Percentiles rank a stretch among this genome's conserved stretches.
phyloP scores from a whole-genome alignment of 148 eudicot genomes.

The Camellia granthamiana region DNA sequence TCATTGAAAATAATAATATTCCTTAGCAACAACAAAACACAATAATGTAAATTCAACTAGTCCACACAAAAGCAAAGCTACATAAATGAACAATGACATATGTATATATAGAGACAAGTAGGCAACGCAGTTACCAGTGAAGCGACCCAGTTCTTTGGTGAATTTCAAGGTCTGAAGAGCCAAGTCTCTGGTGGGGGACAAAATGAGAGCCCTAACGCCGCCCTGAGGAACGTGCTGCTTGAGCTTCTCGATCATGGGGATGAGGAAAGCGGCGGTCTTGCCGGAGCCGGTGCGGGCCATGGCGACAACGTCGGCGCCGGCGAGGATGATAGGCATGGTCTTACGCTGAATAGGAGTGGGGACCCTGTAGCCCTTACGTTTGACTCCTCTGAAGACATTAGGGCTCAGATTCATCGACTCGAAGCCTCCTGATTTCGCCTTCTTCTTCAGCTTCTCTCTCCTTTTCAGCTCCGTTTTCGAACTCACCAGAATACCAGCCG shows the following conservation, averaged over 20 bases:
- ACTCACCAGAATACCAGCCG: constrained; percentile 43
- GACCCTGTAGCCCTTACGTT: constrained; percentile 76
- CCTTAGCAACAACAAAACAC: neutral
- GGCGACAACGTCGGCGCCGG: constrained; percentile 87
- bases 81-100: neutral
- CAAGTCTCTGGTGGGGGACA: constrained; percentile 88
- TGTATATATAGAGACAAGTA: neutral
- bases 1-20: neutral
- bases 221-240: constrained; percentile 66
- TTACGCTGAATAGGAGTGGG: constrained; percentile 97
- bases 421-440: constrained; percentile 88
- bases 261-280: constrained; percentile 88
- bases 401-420: constrained; percentile 60
- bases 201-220: constrained; percentile 79
- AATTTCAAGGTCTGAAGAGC: constrained; percentile 89
- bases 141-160: constrained; percentile 65
- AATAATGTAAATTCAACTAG: neutral
- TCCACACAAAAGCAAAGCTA: neutral
- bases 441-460: constrained; percentile 49
- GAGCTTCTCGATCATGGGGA: constrained; percentile 89
- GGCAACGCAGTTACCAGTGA: constrained; percentile 43
- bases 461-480: constrained; percentile 58
- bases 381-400: constrained; percentile 56
- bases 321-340: constrained; percentile 79
- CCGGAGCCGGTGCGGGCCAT: constrained; percentile 99